Base-by-base conservation (phyloP, 2,329 filamentous ascomycete species). In the Cladophialophora chaetospira region DNA sequence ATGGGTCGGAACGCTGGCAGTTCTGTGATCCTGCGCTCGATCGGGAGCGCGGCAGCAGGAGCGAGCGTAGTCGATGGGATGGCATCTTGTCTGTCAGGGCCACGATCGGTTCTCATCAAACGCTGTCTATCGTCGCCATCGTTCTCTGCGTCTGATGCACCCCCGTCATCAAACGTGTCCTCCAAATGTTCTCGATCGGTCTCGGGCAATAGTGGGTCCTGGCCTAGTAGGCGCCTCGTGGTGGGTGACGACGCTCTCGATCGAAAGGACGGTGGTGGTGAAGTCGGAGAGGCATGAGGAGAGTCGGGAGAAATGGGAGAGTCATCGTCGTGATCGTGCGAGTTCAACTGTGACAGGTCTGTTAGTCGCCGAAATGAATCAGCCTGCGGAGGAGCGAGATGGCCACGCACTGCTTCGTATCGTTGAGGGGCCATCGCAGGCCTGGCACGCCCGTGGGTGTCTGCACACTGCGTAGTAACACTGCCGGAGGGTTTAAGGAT, bases 141-240 rank as follows among this genome's bases (percentile, higher is more conserved):
- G 69, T 86, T 78, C 60, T 85, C 84, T 53, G 81, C 86, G 62
- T 88, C 88, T 31, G 79, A 81, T 60, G 88, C 89, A 61, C 87
- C 88, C 64, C 88, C 88, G 68, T 88, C 85, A 70, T 91, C 93
- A 72, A 99, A 99, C 0, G 94, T 91, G 70, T 97, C 93, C 66
- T 89, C 90, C 11, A 99, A 82, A 31, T 51, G 48, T n/a, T 89
- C 87, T 60, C 88, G 81, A 67, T 96, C 86, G 59, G 91, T 88
- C 57, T 83, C 78, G 64, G 73, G 76, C 53, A 72, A 69, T 55
- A 77, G 72, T 35, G 78, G 77, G 64, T 82, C 78, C 61, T 79
- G 75, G 49, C 79, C 77, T 72, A 78, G 79, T 75, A 75, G 75
- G 53, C 78, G 79, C 60, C 77, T 75, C 43, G 79, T 77, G 17